Evolutionary conservation across 257 asterid genomes (phyloP).

Genomic region (Ilex asprella): DNA sequence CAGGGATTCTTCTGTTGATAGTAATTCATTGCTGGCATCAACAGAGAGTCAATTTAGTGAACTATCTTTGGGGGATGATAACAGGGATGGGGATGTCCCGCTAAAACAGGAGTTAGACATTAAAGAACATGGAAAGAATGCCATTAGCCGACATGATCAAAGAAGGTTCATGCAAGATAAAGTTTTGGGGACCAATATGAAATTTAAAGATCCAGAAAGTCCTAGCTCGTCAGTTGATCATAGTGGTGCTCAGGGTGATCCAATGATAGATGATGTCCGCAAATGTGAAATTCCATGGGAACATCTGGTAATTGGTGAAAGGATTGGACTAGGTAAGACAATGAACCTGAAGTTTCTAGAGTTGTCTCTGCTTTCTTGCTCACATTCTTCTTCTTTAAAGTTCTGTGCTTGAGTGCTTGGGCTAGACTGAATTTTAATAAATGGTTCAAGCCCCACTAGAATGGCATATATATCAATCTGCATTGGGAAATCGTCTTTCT

Average conservation of each 20-base stretch:
- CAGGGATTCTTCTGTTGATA: slow-evolving; percentile 20
- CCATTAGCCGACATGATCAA: slow-evolving; percentile 23
- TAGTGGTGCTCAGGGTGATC: slow-evolving; percentile 37
- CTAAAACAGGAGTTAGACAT: slow-evolving; percentile 17
- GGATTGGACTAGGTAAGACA: slow-evolving; percentile 93
- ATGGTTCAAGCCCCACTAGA: neutral
- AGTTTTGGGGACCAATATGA: slow-evolving; percentile 21
- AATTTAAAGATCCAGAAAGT: slow-evolving; percentile 35
- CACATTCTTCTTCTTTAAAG: slow-evolving; percentile 5
- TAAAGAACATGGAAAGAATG: slow-evolving; percentile 19
- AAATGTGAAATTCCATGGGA: slow-evolving; percentile 98
- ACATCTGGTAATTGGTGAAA: slow-evolving; percentile 90
- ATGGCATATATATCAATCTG: too few species aligned
- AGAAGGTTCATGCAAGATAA: slow-evolving; percentile 32
- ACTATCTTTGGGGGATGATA: slow-evolving; percentile 29
- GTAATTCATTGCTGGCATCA: slow-evolving; percentile 23
- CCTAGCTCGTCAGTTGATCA: slow-evolving; percentile 33
- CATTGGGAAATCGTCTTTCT: too few species aligned
- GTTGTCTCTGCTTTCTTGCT: slow-evolving; percentile 5
- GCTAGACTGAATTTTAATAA: neutral
- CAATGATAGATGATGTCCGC: slow-evolving; percentile 88
- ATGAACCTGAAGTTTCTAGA: slow-evolving; percentile 9
- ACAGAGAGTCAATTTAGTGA: slow-evolving; percentile 33
- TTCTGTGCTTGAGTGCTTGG: slow-evolving; percentile 2
- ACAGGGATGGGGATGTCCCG: neutral